Base-by-base conservation (phyloP, 2,329 filamentous ascomycete genomes). In the Thermomyces lanuginosus region DNA sequence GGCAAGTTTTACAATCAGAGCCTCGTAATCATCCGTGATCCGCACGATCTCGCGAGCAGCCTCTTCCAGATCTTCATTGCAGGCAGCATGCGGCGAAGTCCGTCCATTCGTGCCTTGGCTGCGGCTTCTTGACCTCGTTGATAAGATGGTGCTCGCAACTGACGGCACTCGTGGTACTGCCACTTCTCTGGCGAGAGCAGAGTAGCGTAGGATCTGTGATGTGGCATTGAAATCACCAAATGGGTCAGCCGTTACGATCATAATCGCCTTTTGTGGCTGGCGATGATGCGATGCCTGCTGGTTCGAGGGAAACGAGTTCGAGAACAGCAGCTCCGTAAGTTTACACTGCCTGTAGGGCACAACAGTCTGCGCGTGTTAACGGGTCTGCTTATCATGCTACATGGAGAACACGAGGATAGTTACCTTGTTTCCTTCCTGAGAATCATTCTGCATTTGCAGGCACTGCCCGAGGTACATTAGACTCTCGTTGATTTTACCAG, bases 381-480 rank as follows among this genome's bases (percentile, higher is more conserved):
- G 21, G 25, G 13, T 16, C 25, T n/a, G 9, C 4, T 21, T 9
- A 14, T 14, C 9, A 5, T 20, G 16, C n/a, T 16, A 5, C 23
- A 22, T 7, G 9, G n/a, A 21, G 5, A 20, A 25, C n/a, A 14
- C 3, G 20, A 11, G 11, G 15, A 22, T n/a, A 43, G 49, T 24
- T 61, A 80, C 78, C 67, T 81, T 86, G 46, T 66, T 71, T 8
- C 72, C 74, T 36, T 64, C 74, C 22, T 75, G 73, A 16, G 74
- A 66, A 41, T 86, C 81, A 33, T 77, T 84, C 49, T 93, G 86
- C 65, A 92, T 86, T 48, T 95, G 86, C 41, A 98, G 66, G 48
- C 89, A 98, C 46, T 95, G 89, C 0, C 89, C 89, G 1, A 98
- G 66, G 48, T 93, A 95, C 89, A 98, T 98, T 46, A 98, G 60